Evolutionary conservation across 345 rosid species (phyloP), one percentile per base, ranked within the genome.

Genomic region (Tarenaya hassleriana): DNA sequence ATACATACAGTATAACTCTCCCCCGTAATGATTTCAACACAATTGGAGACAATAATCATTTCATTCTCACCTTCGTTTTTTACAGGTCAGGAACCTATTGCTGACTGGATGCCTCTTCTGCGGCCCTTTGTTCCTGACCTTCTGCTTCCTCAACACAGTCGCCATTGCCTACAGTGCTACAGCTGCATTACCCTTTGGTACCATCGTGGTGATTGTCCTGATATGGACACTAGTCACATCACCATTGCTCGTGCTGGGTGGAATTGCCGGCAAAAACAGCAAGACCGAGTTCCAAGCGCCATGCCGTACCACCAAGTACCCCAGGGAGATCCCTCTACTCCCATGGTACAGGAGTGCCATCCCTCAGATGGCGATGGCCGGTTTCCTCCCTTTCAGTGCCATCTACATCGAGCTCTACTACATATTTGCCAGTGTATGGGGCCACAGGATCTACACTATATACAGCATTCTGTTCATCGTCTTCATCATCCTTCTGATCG

Each of bases 351-450:
- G 90, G 68, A 74, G 81, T 24, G 71, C 90, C 7, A 47, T 85
- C 63, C 90, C 95, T 50, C 95, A 85, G 76, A 85, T 85, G 95
- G 95, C 90, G 17, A 83, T 83, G 95, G 95, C 95, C 7, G 91
- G 91, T 13, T 83, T 83, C 31, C 73, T 83, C 37, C 86, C 91
- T 12, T 83, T 83, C 65, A 83, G 86, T 74, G 91, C 91, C 43
- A 85, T 85, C 67, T 85, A 85, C 73, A 85, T 85, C 14, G 95
- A 85, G 72, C 90, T 85, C 8, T 85, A 85, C 72, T 85, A 85
- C 77, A 85, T 85, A 24, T 85, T 85, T 34, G 90, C 95, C 33
- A 85, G 87, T 60, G 89, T 85, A 7, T 85, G 94, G 94, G 94
- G 94, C 53, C 94, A 85, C 75, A 67, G 89, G 61, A 85, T 85